Conservation (phyloP, 2,329 filamentous ascomycete species). For the Microcyclospora pomicola region DNA sequence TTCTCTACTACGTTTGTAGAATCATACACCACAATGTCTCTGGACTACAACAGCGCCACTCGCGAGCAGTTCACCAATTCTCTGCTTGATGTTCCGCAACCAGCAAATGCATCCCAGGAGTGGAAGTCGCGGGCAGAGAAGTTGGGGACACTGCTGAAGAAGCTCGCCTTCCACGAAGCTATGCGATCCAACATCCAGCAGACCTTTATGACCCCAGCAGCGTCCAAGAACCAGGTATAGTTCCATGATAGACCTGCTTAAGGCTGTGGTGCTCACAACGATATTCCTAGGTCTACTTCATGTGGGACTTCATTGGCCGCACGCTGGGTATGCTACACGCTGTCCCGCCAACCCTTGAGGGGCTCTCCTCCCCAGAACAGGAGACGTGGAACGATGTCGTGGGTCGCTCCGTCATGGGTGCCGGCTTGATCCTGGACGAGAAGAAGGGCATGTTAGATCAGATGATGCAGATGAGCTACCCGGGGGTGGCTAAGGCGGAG, state of each 20-base stretch:
- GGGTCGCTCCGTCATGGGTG: slow-evolving; percentile 3
- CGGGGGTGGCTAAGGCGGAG: slow-evolving; percentile 2
- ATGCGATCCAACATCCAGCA: slow-evolving; percentile 23
- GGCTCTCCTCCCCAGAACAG: slow-evolving; percentile 1
- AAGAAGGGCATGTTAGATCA: slow-evolving; percentile 12
- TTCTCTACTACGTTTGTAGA: no score
- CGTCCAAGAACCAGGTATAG: slow-evolving; percentile 16
- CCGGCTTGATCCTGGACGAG: slow-evolving; percentile 8
- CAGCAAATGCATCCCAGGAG: slow-evolving; percentile 9
- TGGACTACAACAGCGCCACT: slow-evolving; percentile 16
- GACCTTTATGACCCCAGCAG: slow-evolving; percentile 23
- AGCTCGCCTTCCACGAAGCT: slow-evolving; percentile 19
- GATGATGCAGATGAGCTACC: slow-evolving; percentile 14
- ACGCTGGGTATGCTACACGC: slow-evolving; percentile 5
- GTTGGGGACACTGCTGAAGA: slow-evolving; percentile 12
- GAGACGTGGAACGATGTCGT: slow-evolving; percentile 6
- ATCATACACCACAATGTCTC: no score
- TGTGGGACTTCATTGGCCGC: slow-evolving; percentile 22
- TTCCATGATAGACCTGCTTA: no score
- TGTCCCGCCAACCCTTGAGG: slow-evolving; percentile 3
- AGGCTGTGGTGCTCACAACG: no score
- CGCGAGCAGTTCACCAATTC: slow-evolving; percentile 16
- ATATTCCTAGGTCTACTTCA: slow-evolving; percentile 18
- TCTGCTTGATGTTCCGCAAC: slow-evolving; percentile 7
- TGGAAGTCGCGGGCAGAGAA: slow-evolving; percentile 11